Evolutionary conservation across 495 filamentous ascomycete species (phyloP).

Genomic region (Penicillium manginii): DNA sequence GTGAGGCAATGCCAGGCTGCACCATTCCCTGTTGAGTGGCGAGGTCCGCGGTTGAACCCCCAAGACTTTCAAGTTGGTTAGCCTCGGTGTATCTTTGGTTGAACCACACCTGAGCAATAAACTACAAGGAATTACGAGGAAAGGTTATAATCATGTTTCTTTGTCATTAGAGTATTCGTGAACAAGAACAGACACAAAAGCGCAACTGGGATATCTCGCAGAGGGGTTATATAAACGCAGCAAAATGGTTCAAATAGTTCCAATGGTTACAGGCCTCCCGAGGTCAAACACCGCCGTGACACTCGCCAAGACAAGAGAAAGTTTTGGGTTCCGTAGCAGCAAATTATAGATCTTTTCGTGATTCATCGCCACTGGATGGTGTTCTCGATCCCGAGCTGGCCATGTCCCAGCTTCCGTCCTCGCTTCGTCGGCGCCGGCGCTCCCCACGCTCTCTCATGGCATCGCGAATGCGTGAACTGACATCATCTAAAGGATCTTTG

Average conservation of each 20-base stretch:
- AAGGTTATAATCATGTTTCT: too few species aligned
- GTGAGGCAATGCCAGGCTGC: constrained; percentile 25
- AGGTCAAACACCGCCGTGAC: constrained; percentile 23
- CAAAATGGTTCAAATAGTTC: constrained; percentile 15
- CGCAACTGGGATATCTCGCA: constrained; percentile 30
- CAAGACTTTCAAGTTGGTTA: too few species aligned
- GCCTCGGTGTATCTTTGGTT: neutral
- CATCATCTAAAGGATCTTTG: constrained; percentile 76
- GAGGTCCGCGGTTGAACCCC: constrained; percentile 10
- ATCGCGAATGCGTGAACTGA: constrained; percentile 80
- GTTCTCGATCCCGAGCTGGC: constrained; percentile 48
- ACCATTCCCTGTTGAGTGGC: constrained; percentile 23
- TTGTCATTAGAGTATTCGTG: too few species aligned
- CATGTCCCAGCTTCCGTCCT: constrained; percentile 54
- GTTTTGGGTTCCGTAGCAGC: constrained; percentile 10
- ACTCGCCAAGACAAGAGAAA: neutral
- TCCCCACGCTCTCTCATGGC: constrained; percentile 86
- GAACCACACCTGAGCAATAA: too few species aligned
- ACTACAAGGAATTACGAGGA: neutral
- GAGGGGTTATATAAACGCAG: constrained; percentile 25
- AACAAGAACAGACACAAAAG: constrained; percentile 3
- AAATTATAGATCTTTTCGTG: constrained; percentile 45
- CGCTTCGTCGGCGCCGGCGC: constrained; percentile 69
- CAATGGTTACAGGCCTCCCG: constrained; percentile 18
- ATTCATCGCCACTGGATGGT: constrained; percentile 46